Evolutionary conservation across 495 filamentous ascomycete genomes (phyloP).

Genomic region (Trichoderma asperelloides): DNA sequence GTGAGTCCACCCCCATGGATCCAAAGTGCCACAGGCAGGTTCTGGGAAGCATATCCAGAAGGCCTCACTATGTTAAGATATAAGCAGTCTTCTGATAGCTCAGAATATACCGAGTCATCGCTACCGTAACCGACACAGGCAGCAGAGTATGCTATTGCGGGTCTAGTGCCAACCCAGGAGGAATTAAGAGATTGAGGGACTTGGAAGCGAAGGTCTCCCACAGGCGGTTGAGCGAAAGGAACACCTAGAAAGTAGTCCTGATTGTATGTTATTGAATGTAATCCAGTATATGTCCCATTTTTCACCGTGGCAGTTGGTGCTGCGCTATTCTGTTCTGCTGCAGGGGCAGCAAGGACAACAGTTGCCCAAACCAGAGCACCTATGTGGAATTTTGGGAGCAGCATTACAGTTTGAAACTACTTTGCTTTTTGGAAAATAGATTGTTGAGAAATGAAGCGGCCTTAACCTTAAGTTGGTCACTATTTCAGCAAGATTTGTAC

Average conservation of each 20-base stretch:
- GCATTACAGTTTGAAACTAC: too few species aligned
- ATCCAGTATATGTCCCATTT: background rate
- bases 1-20: conserved; percentile 29
- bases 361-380: too few species aligned
- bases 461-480: too few species aligned
- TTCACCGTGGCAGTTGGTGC: background rate
- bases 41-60: background rate
- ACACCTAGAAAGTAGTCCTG: conserved; percentile 12
- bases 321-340: too few species aligned
- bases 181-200: background rate
- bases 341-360: too few species aligned
- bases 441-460: too few species aligned
- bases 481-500: too few species aligned
- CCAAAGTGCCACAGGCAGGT: conserved; percentile 26
- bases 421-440: too few species aligned
- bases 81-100: background rate
- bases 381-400: too few species aligned
- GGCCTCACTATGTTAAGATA: background rate
- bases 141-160: background rate
- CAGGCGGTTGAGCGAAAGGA: conserved; percentile 14
- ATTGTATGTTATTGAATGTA: background rate
- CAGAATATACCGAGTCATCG: background rate
- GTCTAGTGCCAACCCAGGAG: background rate
- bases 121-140: background rate
- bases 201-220: conserved; percentile 12